A percentile compares a stretch with the other conserved stretches of the same genome.
Evolutionary conservation across 257 asterid species (phyloP).

Genomic region (Solanum gracilifrons): DNA sequence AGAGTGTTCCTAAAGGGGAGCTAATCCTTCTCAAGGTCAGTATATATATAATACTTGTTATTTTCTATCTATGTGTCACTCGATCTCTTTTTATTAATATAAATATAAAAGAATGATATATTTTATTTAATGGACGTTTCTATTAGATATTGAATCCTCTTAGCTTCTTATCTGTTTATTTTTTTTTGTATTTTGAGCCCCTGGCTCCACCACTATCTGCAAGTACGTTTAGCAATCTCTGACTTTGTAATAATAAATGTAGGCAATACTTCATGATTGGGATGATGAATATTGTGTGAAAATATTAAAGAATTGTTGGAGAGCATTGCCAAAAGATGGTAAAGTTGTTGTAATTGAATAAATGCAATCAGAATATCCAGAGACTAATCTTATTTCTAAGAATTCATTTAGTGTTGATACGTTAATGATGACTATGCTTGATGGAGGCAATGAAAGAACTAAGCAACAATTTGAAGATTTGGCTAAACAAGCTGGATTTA

Average conservation of each 20-base stretch:
- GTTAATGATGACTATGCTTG: conserved; percentile 6
- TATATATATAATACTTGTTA: background rate
- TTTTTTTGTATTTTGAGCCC: background rate
- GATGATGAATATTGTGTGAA: conserved; percentile 11
- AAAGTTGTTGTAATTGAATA: conserved; percentile 8
- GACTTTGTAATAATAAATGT: background rate
- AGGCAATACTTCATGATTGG: conserved; percentile 24
- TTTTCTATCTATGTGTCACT: background rate
- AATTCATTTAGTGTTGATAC: background rate
- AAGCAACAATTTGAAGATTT: conserved; percentile 3
- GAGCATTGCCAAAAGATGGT: conserved; percentile 8
- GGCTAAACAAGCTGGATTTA: conserved; percentile 12
- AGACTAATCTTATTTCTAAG: background rate
- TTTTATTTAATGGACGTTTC: background rate
- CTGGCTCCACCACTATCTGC: background rate
- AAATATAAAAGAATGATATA: background rate
- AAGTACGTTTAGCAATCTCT: background rate
- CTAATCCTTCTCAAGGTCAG: conserved; percentile 6
- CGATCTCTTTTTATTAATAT: background rate
- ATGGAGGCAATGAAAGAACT: conserved; percentile 20
- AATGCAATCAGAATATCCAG: conserved; percentile 7
- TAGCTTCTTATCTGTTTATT: background rate
- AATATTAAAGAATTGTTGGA: conserved; percentile 10
- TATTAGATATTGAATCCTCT: background rate
- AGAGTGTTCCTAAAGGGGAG: conserved; percentile 7